Percentiles rank a stretch among this genome's conserved stretches.
Conservation (phyloP, 2,329 filamentous ascomycete species). For the Cladosporium velox region DNA sequence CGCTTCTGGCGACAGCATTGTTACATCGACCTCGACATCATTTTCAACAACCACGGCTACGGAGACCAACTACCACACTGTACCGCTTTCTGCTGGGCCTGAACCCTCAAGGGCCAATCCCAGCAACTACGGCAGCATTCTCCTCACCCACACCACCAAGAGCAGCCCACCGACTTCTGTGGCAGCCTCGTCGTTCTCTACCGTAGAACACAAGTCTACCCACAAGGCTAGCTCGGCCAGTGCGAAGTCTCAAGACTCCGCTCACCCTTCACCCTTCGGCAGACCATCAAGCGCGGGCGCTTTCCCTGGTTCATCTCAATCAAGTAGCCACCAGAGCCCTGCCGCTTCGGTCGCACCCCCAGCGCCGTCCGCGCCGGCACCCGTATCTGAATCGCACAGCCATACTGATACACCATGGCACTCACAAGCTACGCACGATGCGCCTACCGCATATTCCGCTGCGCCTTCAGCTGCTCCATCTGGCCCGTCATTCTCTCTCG, state of each 20-base stretch:
- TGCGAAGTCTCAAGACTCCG: neutral
- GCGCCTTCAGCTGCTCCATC: neutral
- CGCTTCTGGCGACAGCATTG: conserved; percentile 20
- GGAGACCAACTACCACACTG: conserved; percentile 16
- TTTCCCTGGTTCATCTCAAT: neutral
- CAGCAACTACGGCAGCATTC: conserved; percentile 18
- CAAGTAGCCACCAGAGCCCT: neutral
- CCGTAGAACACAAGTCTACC: conserved; percentile 1
- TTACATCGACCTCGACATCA: conserved; percentile 13
- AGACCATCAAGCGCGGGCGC: conserved; percentile 1
- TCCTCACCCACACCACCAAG: conserved; percentile 18
- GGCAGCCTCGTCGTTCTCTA: conserved; percentile 2
- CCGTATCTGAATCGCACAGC: neutral
- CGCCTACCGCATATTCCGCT: neutral
- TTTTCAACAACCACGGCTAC: conserved; percentile 7
- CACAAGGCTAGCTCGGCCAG: neutral
- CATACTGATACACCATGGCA: neutral
- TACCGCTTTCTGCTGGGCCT: neutral
- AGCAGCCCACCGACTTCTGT: conserved; percentile 5
- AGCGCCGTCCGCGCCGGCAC: neutral
- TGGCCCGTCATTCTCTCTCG: neutral
- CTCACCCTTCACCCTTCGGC: neutral
- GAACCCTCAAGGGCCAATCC: conserved; percentile 1
- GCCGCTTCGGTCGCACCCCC: conserved; percentile 7
- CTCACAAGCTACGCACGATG: neutral